These are phyloP conservation scores for Umbelopsis ramanniana DNA, from an alignment of 192 early-diverging fungal species.

Conservation along the genomic window DNA sequence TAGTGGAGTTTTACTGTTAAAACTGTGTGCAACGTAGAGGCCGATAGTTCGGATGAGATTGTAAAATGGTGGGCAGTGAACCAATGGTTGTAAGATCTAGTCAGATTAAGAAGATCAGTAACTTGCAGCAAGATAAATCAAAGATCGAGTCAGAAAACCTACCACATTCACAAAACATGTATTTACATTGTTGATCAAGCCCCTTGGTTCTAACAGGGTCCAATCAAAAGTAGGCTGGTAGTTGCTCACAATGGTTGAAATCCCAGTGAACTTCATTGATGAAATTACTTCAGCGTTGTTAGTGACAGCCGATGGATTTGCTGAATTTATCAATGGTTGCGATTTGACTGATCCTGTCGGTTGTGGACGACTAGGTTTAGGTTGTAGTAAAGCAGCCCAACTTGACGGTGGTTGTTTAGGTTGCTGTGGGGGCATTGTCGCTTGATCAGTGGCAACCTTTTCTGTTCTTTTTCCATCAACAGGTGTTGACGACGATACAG, in stretches of 20 bases:
- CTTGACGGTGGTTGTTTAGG: not conserved
- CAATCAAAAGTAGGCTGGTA: constrained; percentile 46
- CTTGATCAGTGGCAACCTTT: not conserved
- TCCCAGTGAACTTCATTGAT: constrained; percentile 42
- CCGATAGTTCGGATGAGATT: constrained; percentile 76
- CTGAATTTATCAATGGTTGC: not conserved
- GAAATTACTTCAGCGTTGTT: not conserved
- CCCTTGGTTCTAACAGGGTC: constrained; percentile 76
- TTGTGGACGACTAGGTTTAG: constrained; percentile 9
- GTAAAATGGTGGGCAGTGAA: constrained; percentile 93
- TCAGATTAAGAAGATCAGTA: not conserved
- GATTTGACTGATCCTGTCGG: not conserved
- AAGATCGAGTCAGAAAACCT: constrained; percentile 29
- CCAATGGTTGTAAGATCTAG: constrained; percentile 85
- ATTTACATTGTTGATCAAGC: constrained; percentile 95
- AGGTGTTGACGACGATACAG: not conserved
- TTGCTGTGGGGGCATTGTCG: not conserved
- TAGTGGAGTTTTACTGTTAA: constrained; percentile 80
- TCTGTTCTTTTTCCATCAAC: constrained; percentile 21
- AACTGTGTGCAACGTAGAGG: constrained; percentile 66
- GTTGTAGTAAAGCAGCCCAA: not conserved
- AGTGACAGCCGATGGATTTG: not conserved
- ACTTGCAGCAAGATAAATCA: not conserved
- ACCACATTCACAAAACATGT: constrained; percentile 99
- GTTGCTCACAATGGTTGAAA: constrained; percentile 41